Base-by-base conservation (phyloP, 2,329 filamentous ascomycete genomes). In the Aspergillus brunneoviolaceus region DNA sequence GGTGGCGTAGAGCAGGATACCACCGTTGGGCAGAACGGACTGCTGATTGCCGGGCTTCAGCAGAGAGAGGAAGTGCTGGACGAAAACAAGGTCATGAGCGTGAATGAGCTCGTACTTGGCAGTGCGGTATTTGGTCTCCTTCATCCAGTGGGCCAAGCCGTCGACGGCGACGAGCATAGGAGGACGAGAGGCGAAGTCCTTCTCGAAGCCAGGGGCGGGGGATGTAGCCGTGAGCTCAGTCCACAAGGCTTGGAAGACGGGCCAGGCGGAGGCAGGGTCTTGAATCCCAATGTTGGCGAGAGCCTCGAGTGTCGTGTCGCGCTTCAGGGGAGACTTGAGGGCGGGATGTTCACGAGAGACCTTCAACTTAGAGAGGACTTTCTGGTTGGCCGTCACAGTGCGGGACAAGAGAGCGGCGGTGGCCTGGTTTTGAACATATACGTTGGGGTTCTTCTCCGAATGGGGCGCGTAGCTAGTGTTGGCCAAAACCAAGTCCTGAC, bases 221-320 rank as follows among this genome's bases (percentile, higher is more conserved):
- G 77, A 63, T 1, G 82, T 81, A 14, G 80, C 77, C 3, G 82
- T 85, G 52, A 98, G 85, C 77, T 98, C 94, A 31, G 83, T 77
- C 91, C 91, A 95, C 54, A 97, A 81, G 11, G 91, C 89, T 66
- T 87, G 80, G 80, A 96, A 94, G 56, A 93, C 86, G 10, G 87
- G 82, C 89, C 90, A 96, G 48, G 93, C 88, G 65, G 87, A 80
- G 61, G 95, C 91, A 35, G 88, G 82, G 68, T 96, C 91, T 69
- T 86, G 86, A 65, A 88, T 86, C 51, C 88, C 89, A 62, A 88
- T 74, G 52, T 85, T 85, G 68, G 86, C 85, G 58, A 97, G 84
- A 55, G 88, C 84, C 63, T 85, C 82, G 25, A 97, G 85, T 5
- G 84, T 84, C 67, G 83, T 84, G 59, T 82, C 81, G 49, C 80